Evolutionary conservation across 1,284 basidiomycete genomes (phyloP), one percentile per base, ranked within the genome.

Genomic region (Peniophora sp.): DNA sequence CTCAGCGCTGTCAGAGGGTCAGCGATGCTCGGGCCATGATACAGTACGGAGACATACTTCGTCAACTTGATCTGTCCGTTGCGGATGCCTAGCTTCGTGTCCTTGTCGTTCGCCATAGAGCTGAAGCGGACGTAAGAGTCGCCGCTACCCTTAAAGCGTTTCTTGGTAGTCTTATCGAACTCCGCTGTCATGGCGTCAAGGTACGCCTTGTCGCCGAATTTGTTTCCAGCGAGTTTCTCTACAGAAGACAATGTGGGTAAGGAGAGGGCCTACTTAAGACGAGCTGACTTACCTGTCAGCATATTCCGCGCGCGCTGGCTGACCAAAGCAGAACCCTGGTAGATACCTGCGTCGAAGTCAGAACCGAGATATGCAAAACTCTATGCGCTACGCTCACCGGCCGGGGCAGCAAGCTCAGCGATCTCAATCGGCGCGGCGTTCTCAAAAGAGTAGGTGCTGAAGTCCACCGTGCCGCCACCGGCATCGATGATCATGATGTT

Each of bases 151-250:
- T 70, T 65, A 53, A 80, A 77, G 39, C 67, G 63, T 44, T 72
- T 61, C 52, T 80, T 81, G 10, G 77, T 72, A 0, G 69, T 71
- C 53, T 70, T 74, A 60, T 81, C 79, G 41, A 81, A 81, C 23
- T 67, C 67, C 1, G 68, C 62, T 0, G 64, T 62, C 52, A 81
- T 78, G 38, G 70, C 61, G 3, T 65, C 64, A 23, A 79, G 55
- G 39, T 71, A 74, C 41, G 67, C 70, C 0, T 61, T 51, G 36
- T 17, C 56, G 19, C 58, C 55, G 59, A 69, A 63, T 55, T 59
- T 52, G 52, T 65, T 59, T 32, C 61, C 55, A 20, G 54, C 50
- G 57, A 71, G 58, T 50, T 60, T 66, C 34, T 55, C 69, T 71
- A 45, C 27, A 52, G 43, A 62, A 16, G 44, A 8, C 12, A n/a